Evolutionary conservation across 2,329 filamentous ascomycete genomes (phyloP).

Genomic region (Epichloe aotearoae): DNA sequence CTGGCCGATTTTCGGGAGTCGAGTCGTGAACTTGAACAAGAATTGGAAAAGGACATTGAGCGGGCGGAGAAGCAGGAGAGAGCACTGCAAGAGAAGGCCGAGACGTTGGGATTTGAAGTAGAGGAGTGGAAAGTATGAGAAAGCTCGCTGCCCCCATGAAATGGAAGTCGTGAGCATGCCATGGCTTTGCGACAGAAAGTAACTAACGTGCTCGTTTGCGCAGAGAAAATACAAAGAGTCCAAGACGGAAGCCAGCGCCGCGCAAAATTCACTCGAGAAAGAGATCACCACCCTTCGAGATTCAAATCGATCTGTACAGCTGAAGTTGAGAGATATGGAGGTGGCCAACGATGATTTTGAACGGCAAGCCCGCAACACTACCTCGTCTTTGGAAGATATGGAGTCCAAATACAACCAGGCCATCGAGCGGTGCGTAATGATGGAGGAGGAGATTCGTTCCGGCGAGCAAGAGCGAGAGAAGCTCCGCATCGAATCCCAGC

Average conservation of each 20-base stretch:
- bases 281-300: constrained; percentile 90
- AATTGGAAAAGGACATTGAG: constrained; percentile 92
- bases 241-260: constrained; percentile 72
- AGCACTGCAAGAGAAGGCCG: constrained; percentile 72
- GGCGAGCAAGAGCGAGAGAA: constrained; percentile 85
- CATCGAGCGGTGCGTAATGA: constrained; percentile 81
- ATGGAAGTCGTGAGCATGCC: background rate
- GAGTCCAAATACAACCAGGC: constrained; percentile 94
- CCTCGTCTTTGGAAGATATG: constrained; percentile 88
- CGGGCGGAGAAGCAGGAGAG: constrained; percentile 89
- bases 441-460: constrained; percentile 86
- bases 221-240: constrained; percentile 94
- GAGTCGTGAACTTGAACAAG: constrained; percentile 84
- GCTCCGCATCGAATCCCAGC: constrained; percentile 80
- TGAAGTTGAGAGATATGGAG: constrained; percentile 85
- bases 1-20: constrained; percentile 88
- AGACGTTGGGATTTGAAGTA: constrained; percentile 73
- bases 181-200: background rate
- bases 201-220: constrained; percentile 5
- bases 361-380: constrained; percentile 87
- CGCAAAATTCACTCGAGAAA: constrained; percentile 80
- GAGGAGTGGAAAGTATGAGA: constrained; percentile 89
- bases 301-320: constrained; percentile 63
- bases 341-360: constrained; percentile 98
- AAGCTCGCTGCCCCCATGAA: background rate